Base-by-base conservation (phyloP, 768 basidiomycete genomes). In the Termitomyces sp. region DNA sequence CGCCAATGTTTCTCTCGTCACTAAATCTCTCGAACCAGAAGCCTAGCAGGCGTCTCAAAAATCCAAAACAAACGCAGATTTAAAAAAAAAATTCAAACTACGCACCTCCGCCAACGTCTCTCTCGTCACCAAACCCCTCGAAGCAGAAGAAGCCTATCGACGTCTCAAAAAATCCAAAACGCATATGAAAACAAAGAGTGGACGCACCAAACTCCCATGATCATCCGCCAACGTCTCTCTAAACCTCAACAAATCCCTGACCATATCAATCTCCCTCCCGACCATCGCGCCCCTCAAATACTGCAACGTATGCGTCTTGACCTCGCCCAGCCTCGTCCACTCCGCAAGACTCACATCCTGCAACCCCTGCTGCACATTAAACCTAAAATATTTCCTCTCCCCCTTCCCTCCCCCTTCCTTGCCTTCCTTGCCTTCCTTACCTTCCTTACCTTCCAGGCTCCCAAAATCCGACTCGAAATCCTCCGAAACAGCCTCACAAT, bases 351-450 rank as follows among this genome's bases (percentile, higher is more conserved):
- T 44, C 9, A 58, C 56, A 5, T 54, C 47, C 55, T 62, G 58
- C 24, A 62, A 13, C 18, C 62, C 62, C n/a, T 63, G 62, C 34
- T 63, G 58, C 45, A 60, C 62, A 22, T 56, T 63, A 13, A 63
- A 54, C 9, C 62, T 59, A 24, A 57, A 63, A 44, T 57, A 63
- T 0, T n/a, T 39, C 37, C 13, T 39, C 37, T 0, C 24, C 6
- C 2, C 12, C 18, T 13, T n/a, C 22, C 34, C 7, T 9, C 41
- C 18, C 4, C 41, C 2, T 15, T n/a, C n/a, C n/a, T n/a, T n/a
- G n/a, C n/a, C n/a, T n/a, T n/a, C n/a, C n/a, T n/a, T n/a, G n/a
- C n/a, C n/a, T n/a, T n/a, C n/a, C n/a, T n/a, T n/a, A n/a, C n/a
- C n/a, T n/a, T n/a, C n/a, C n/a, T n/a, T n/a, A n/a, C n/a, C n/a